These are phyloP conservation scores for Capronia americana DNA, from an alignment of 2,329 filamentous ascomycete genomes.

Conservation along the genomic window DNA sequence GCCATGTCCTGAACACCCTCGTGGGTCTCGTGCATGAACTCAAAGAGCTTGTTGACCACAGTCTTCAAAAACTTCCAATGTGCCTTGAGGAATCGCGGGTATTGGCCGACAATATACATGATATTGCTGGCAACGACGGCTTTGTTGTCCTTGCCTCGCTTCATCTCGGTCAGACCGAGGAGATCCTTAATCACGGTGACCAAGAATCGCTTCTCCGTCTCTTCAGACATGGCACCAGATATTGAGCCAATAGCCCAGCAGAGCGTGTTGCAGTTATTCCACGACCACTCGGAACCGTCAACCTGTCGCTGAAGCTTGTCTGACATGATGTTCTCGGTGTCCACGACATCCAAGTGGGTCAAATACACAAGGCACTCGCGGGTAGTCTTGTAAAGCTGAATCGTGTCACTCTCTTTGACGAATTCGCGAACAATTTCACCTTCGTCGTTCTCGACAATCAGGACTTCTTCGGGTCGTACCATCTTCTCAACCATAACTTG, in stretches of 20 bases:
- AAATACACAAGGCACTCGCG: slow-evolving; percentile 96
- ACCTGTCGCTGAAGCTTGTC: slow-evolving; percentile 96
- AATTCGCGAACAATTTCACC: slow-evolving; percentile 99
- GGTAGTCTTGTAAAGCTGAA: slow-evolving; percentile 99
- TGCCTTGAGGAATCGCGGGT: slow-evolving; percentile 96
- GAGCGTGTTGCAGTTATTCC: slow-evolving; percentile 99
- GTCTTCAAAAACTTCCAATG: slow-evolving; percentile 99
- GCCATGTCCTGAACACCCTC: slow-evolving; percentile 99
- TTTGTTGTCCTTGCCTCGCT: slow-evolving; percentile 99
- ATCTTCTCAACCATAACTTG: slow-evolving; percentile 99
- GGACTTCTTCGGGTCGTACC: slow-evolving; percentile 95
- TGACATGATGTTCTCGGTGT: slow-evolving; percentile 99
- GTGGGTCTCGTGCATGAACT: slow-evolving; percentile 99
- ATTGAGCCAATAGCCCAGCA: slow-evolving; percentile 99
- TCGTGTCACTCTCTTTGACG: slow-evolving; percentile 98
- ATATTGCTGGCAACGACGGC: slow-evolving; percentile 99
- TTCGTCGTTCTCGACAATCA: slow-evolving; percentile 99
- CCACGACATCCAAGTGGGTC: slow-evolving; percentile 94
- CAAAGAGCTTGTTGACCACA: slow-evolving; percentile 98
- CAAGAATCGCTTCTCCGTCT: slow-evolving; percentile 97
- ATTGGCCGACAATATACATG: slow-evolving; percentile 99
- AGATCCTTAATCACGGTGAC: slow-evolving; percentile 99
- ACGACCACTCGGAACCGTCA: slow-evolving; percentile 95
- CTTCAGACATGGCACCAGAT: slow-evolving; percentile 98
- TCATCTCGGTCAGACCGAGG: slow-evolving; percentile 96